These are phyloP conservation scores for Candida incommunis DNA, from an alignment of 805 yeast genomes.

Conservation along the genomic window DNA sequence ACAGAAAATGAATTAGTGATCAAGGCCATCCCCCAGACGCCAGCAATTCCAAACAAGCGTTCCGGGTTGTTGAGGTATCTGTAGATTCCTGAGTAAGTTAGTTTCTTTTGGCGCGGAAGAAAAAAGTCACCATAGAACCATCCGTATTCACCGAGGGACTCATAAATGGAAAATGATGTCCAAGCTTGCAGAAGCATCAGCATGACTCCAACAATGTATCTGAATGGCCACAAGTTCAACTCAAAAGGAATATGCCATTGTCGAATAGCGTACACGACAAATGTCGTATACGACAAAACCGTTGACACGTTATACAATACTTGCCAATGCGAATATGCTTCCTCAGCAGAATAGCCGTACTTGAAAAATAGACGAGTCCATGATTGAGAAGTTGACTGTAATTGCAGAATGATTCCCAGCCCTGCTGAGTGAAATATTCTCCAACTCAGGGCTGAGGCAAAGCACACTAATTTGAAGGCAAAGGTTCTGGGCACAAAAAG, in stretches of 20 bases:
- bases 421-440: slow-evolving; percentile 38
- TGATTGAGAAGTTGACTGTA: slow-evolving; percentile 45
- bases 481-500: slow-evolving; percentile 14
- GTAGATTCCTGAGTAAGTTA: slow-evolving; percentile 70
- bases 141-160: slow-evolving; percentile 70
- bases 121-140: slow-evolving; percentile 86
- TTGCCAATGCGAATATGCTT: slow-evolving; percentile 64
- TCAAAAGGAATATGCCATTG: slow-evolving; percentile 15
- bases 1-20: slow-evolving; percentile 37
- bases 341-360: slow-evolving; percentile 47
- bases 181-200: slow-evolving; percentile 47
- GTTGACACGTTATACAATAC: slow-evolving; percentile 39
- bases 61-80: slow-evolving; percentile 76
- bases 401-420: slow-evolving; percentile 36
- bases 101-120: slow-evolving; percentile 36
- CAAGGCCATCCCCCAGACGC: slow-evolving; percentile 59
- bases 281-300: slow-evolving; percentile 43
- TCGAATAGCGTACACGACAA: slow-evolving; percentile 23
- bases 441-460: slow-evolving; percentile 29
- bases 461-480: slow-evolving; percentile 22
- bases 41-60: slow-evolving; percentile 62
- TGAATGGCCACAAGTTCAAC: slow-evolving; percentile 27
- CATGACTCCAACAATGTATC: slow-evolving; percentile 44
- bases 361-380: slow-evolving; percentile 54
- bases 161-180: slow-evolving; percentile 55